Percentiles rank a stretch among this genome's conserved stretches.
phyloP scores from a whole-genome alignment of 495 filamentous ascomycete species.

The Podospora sp. region DNA sequence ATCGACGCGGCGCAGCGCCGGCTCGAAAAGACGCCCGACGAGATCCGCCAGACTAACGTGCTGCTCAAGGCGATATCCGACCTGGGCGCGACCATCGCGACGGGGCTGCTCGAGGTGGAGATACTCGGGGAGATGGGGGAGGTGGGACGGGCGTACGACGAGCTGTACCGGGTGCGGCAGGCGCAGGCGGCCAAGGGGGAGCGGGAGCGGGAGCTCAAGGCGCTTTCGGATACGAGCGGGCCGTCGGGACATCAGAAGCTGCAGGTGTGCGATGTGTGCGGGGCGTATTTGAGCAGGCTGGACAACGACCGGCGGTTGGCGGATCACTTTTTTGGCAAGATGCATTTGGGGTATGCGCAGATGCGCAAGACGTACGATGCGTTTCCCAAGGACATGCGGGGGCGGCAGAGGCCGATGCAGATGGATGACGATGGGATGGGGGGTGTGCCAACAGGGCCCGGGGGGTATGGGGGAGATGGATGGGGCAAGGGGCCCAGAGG shows the following conservation, averaged over 20 bases:
- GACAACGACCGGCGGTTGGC: conserved; percentile 94
- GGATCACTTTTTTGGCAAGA: conserved; percentile 99
- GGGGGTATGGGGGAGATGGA: conserved; percentile 56
- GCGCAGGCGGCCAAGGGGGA: conserved; percentile 81
- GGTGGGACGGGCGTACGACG: conserved; percentile 78
- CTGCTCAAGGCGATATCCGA: conserved; percentile 89
- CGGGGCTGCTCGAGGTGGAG: conserved; percentile 80
- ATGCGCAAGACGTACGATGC: conserved; percentile 90
- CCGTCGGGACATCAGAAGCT: conserved; percentile 95
- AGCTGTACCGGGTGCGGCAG: conserved; percentile 80
- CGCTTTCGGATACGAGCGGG: conserved; percentile 85
- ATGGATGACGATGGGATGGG: conserved; percentile 56
- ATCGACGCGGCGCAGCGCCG: conserved; percentile 89
- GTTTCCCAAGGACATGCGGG: conserved; percentile 82
- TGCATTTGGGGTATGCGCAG: conserved; percentile 97
- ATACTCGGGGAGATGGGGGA: conserved; percentile 80
- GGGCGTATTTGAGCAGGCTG: conserved; percentile 82
- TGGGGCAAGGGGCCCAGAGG: conserved; percentile 52
- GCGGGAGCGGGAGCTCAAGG: conserved; percentile 86
- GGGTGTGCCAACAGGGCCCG: conserved; percentile 47
- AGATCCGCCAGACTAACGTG: conserved; percentile 94
- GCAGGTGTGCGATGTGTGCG: conserved; percentile 97
- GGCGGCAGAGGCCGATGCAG: conserved; percentile 54
- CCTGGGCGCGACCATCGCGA: conserved; percentile 74
- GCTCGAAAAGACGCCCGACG: conserved; percentile 96